A percentile compares a stretch with the other conserved stretches of the same genome.
These are phyloP conservation scores for Astragalus glycyphyllos DNA, from an alignment of 306 rosid genomes.

Conservation along the genomic window DNA sequence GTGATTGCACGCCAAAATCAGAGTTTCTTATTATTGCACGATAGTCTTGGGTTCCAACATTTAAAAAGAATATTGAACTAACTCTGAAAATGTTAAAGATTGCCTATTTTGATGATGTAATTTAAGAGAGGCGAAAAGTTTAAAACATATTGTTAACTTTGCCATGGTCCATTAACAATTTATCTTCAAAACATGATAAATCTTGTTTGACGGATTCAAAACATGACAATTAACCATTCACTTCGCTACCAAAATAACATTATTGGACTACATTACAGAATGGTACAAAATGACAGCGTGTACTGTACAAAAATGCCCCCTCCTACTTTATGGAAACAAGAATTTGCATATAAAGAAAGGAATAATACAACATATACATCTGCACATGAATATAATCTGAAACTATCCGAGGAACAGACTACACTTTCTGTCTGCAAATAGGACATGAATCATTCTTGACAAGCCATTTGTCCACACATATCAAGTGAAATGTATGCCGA, in stretches of 20 bases:
- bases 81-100: neutral
- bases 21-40: neutral
- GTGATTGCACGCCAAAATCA: neutral
- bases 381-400: conserved; percentile 20
- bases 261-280: conserved; percentile 36
- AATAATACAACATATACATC: conserved; percentile 36
- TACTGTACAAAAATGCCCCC: conserved; percentile 38
- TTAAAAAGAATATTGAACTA: neutral
- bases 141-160: neutral
- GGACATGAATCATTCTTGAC: conserved; percentile 75
- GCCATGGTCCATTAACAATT: neutral
- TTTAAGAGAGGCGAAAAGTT: neutral
- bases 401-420: conserved; percentile 29
- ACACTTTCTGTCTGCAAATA: conserved; percentile 69
- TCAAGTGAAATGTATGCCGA: conserved; percentile 73
- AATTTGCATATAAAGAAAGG: conserved; percentile 13
- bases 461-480: conserved; percentile 84
- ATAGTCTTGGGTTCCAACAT: conserved; percentile 7
- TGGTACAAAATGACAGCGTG: conserved; percentile 10
- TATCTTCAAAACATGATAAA: conserved; percentile 11
- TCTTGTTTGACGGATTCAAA: neutral
- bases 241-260: neutral
- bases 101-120: neutral
- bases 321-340: neutral
- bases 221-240: conserved; percentile 15